phyloP scores from a whole-genome alignment of 2,329 filamentous ascomycete species.

The Aspergillus pseudoterreus region DNA sequence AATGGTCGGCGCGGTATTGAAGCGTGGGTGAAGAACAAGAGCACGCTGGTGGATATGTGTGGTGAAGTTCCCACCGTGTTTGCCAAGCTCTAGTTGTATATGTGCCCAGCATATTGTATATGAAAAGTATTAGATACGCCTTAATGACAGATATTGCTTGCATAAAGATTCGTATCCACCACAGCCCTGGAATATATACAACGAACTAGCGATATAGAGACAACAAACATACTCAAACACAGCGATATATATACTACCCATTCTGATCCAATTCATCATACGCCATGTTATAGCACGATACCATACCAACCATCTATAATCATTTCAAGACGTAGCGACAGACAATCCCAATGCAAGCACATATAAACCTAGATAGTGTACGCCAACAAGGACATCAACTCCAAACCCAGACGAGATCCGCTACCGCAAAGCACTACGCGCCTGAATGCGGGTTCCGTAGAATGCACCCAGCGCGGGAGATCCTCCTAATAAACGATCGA shows the following conservation, averaged over 20 bases:
- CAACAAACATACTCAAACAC: no score
- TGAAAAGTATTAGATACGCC: background rate
- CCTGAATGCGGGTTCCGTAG: no score
- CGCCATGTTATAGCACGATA: constrained; percentile 1
- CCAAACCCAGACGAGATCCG: background rate
- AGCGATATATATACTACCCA: no score
- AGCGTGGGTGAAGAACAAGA: constrained; percentile 83
- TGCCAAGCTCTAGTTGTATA: constrained; percentile 56
- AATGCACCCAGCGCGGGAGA: no score
- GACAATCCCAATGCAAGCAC: background rate
- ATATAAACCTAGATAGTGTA: constrained; percentile 1
- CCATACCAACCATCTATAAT: constrained; percentile 10
- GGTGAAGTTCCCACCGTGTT: constrained; percentile 70
- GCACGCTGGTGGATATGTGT: constrained; percentile 78
- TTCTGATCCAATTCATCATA: background rate
- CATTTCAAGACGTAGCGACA: background rate
- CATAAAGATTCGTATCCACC: constrained; percentile 5
- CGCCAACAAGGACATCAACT: constrained; percentile 2
- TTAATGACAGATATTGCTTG: background rate
- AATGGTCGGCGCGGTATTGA: constrained; percentile 77
- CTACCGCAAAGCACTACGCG: background rate
- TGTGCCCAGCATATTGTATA: background rate
- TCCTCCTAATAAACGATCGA: background rate
- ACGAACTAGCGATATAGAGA: background rate
- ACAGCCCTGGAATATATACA: background rate